phyloP scores from a whole-genome alignment of 352 stramenopile genomes.

The Pythium plurisporium region DNA sequence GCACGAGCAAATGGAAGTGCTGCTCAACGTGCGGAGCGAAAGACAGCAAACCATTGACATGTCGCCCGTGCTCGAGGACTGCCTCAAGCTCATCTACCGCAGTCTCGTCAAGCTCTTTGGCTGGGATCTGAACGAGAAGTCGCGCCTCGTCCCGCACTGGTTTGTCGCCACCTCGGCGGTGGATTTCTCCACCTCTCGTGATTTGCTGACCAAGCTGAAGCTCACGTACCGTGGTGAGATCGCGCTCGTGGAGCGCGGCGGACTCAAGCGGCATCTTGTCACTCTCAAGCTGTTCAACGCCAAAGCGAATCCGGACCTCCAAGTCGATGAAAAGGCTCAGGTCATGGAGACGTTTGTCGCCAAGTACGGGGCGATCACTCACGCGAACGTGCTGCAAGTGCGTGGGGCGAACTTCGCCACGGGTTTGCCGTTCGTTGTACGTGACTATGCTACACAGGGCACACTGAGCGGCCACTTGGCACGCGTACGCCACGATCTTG shows the following conservation, averaged over 20 bases:
- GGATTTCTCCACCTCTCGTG: conserved; percentile 35
- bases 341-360: conserved; percentile 43
- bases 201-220: conserved; percentile 34
- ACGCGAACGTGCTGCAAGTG: conserved; percentile 59
- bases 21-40: conserved; percentile 53
- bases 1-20: conserved; percentile 45
- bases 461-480: conserved; percentile 47
- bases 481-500: conserved; percentile 20
- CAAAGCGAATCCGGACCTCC: conserved; percentile 24
- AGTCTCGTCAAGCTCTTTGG: conserved; percentile 33
- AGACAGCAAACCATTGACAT: conserved; percentile 26
- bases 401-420: conserved; percentile 52
- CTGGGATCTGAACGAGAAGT: conserved; percentile 29
- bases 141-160: conserved; percentile 55
- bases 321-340: conserved; percentile 41
- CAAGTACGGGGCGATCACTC: conserved; percentile 43
- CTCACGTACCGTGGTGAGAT: conserved; percentile 53
- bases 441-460: conserved; percentile 58
- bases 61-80: conserved; percentile 50
- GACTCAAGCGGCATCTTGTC: conserved; percentile 35
- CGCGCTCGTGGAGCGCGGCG: conserved; percentile 9
- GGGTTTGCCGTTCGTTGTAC: conserved; percentile 43
- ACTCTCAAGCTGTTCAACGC: conserved; percentile 60
- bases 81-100: conserved; percentile 59
- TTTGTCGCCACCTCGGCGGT: conserved; percentile 48